Base-by-base conservation (phyloP, 768 basidiomycete genomes). In the Ramaria sp. region DNA sequence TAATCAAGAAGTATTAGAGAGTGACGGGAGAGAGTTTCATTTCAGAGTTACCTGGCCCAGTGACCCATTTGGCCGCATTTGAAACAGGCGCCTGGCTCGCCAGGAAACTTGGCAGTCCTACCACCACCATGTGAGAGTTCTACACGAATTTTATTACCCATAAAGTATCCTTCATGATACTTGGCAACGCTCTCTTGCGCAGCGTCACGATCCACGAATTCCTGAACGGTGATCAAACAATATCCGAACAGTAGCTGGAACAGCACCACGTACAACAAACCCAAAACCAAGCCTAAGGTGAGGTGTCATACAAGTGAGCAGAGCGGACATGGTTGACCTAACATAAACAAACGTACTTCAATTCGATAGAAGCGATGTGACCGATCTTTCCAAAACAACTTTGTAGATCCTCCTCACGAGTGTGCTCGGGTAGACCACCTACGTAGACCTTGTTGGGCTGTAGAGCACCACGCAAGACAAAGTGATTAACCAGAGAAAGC, bases 361-460 rank as follows among this genome's bases (percentile, higher is more conserved):
- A 73, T 69, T 92, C 91, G 57, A 91, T 83, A 62, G 82, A 81
- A 20, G 76, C 67, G 24, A 92, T 89, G 47, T 68, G 74, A 19
- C 90, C 91, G 49, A 91, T 82, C 69, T 90, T 89, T 50, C 87
- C 86, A 68, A 92, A 92, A 69, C 91, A 91, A 61, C 78, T 85
- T 70, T 82, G 84, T 27, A 92, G 72, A 65, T 93, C 90, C 73
- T 89, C 88, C 71, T 84, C 79, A 60, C 86, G 84, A 49, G 89
- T 91, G 62, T 89, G 79, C 72, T 90, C 87, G 61, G 90, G 91
- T 59, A 92, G 79, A 62, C 89, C 88, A 67, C 90, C 90, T 67
- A 93, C 82, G 69, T 93, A 93, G 70, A 93, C 84, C 75, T 93
- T 93, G 75, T 90, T 91, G 75, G 88, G 85, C 88, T 91, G 79